Conservation (phyloP, 1,139 yeast species). For the Kurtzmaniella quercitrusa region DNA sequence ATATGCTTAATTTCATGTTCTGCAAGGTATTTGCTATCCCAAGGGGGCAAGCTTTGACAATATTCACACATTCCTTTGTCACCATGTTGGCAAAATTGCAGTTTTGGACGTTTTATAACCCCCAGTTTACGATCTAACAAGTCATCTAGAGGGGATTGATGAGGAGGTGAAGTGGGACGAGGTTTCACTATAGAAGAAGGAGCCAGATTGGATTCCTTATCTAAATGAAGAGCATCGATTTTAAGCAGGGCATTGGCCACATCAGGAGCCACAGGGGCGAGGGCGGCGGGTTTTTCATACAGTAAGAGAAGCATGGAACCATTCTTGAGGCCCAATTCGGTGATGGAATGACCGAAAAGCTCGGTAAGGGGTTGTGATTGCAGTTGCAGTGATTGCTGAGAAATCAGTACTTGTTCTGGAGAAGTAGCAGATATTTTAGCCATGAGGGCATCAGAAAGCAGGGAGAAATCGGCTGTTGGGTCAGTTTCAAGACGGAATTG, state of each 20-base stretch:
- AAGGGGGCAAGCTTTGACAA: conserved; percentile 94
- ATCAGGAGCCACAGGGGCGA: conserved; percentile 1
- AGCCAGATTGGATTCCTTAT: not conserved
- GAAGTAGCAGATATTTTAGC: conserved; percentile 29
- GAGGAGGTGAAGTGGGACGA: conserved; percentile 1
- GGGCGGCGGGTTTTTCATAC: conserved; percentile 26
- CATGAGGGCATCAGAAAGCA: conserved; percentile 42
- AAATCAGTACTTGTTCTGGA: conserved; percentile 31
- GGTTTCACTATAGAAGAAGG: not conserved
- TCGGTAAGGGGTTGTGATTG: conserved; percentile 30
- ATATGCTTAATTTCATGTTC: conserved; percentile 81
- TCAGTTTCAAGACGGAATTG: conserved; percentile 64
- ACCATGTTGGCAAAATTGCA: conserved; percentile 77
- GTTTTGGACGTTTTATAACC: conserved; percentile 58
- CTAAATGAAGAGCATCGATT: not conserved
- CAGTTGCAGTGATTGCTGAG: conserved; percentile 22
- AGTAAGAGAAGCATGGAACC: conserved; percentile 78
- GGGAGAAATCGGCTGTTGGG: conserved; percentile 41
- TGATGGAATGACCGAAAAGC: conserved; percentile 43
- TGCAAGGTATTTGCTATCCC: conserved; percentile 75
- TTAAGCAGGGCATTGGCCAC: not conserved
- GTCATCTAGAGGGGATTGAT: conserved; percentile 61
- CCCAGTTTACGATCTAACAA: conserved; percentile 68
- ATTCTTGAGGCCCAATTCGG: conserved; percentile 57
- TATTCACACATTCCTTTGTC: conserved; percentile 97